Base-by-base conservation (phyloP, 2,329 filamentous ascomycete species). In the Trichocomaceae sp. region DNA sequence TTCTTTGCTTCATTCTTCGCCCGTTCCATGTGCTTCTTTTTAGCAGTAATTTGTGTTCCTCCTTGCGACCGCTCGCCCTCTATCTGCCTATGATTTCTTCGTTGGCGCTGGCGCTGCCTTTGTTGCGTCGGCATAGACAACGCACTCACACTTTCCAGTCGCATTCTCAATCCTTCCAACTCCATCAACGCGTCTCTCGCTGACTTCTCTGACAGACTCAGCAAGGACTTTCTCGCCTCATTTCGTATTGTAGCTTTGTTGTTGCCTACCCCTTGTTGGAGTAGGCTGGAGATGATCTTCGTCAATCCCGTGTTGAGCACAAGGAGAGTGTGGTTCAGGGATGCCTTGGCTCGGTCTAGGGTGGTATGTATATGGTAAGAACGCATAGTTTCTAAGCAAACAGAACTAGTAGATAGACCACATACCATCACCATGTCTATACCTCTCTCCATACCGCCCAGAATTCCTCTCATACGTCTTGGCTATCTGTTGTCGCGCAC, bases 371-470 rank as follows among this genome's bases (percentile, higher is more conserved):
- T 26, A 7, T 29, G 26, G 26, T 29, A 29, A 29, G 26, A 6
- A 29, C 26, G 8, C 7, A 29, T 29, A 26, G 26, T 29, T 29
- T 29, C 13, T 17, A 41, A 17, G 31, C 10, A 35, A 15, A 35
- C 12, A 35, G 19, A 2, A 17, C 12, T 23, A 45, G 19, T 29
- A 10, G 3, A 9, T 9, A 29, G 8, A 29, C 23, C 10, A 47
- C 41, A n/a, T 41, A 56, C 54, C 54, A 37, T 56, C 54, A 23
- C 54, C 54, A 23, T 49, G 31, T 47, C 45, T 33, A 47, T 52
- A 56, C 6, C 54, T 44, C 22, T 56, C 48, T 2, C 54, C 54
- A 35, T 52, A 48, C 22, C 54, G 7, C 3, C 46, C 44, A 19
- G 54, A 45, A 41, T 52, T 56, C 7, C 15, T 17, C n/a, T 52